phyloP scores from a whole-genome alignment of 495 filamentous ascomycete genomes.

The Annulohypoxylon stygium region DNA sequence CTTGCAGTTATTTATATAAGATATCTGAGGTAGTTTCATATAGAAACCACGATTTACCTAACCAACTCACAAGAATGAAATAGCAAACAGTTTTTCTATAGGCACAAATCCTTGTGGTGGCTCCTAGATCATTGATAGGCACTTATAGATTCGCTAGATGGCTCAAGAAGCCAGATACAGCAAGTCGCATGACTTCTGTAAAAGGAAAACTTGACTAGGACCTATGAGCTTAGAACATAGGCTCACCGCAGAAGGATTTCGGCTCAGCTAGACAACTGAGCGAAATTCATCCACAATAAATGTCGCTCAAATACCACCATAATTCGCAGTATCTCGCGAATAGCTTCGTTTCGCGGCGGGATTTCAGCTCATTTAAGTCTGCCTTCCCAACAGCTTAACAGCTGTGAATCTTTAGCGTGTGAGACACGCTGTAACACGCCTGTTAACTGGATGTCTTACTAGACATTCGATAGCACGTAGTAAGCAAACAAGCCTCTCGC shows the following conservation, averaged over 20 bases:
- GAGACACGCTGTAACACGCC: background rate
- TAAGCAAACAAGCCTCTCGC: conserved; percentile 1
- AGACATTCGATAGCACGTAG: background rate
- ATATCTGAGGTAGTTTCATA: background rate
- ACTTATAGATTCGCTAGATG: background rate
- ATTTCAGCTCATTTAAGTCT: background rate
- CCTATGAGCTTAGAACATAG: background rate
- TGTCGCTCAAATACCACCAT: background rate
- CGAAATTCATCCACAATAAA: background rate
- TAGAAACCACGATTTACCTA: background rate
- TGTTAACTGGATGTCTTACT: background rate
- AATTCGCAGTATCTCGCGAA: background rate
- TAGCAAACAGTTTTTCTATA: background rate
- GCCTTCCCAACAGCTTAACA: background rate
- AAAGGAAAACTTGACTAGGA: background rate
- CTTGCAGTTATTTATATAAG: background rate
- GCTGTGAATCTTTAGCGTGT: background rate
- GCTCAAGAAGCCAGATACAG: background rate
- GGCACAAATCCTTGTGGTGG: background rate
- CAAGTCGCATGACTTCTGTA: background rate
- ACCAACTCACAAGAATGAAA: background rate
- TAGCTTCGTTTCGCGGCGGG: background rate
- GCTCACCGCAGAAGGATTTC: background rate
- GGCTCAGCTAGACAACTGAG: background rate
- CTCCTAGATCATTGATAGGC: background rate